phyloP scores from a whole-genome alignment of 2,329 filamentous ascomycete genomes.

The Paecilomyces variotii region DNA sequence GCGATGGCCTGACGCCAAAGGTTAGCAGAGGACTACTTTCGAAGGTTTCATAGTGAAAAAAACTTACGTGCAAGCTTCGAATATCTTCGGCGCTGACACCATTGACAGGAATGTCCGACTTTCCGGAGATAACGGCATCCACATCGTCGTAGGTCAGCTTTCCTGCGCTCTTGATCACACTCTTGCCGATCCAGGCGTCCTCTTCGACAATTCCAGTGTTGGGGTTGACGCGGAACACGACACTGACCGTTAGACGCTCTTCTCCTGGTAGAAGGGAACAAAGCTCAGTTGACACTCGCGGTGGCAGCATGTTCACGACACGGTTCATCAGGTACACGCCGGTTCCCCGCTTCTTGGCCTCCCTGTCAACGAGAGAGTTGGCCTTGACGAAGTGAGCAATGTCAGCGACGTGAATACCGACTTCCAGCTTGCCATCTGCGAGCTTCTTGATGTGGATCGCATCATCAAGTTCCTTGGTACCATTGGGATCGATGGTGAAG shows the following conservation, averaged over 20 bases:
- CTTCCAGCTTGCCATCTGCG: constrained; percentile 77
- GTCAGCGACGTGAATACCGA: constrained; percentile 91
- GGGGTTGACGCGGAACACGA: constrained; percentile 84
- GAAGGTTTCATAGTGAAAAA: not conserved
- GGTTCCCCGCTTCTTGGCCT: constrained; percentile 95
- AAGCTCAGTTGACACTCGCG: constrained; percentile 75
- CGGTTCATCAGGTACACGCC: constrained; percentile 92
- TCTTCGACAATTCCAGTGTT: constrained; percentile 75
- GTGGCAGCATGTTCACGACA: constrained; percentile 76
- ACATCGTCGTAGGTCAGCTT: constrained; percentile 81
- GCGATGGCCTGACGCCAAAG: constrained; percentile 53
- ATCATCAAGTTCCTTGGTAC: constrained; percentile 80
- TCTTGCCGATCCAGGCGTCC: constrained; percentile 89
- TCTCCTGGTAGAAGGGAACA: constrained; percentile 82
- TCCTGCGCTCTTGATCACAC: constrained; percentile 83
- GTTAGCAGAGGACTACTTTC: constrained; percentile 12
- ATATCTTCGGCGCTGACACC: constrained; percentile 67
- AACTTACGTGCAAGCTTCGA: constrained; percentile 1
- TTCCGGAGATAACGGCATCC: constrained; percentile 66
- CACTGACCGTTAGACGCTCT: constrained; percentile 83
- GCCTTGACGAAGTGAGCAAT: constrained; percentile 95
- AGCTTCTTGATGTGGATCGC: constrained; percentile 85
- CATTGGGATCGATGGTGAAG: constrained; percentile 88
- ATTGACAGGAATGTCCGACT: constrained; percentile 54
- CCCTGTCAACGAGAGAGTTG: constrained; percentile 89